phyloP scores from a whole-genome alignment of 345 rosid genomes.

The Moricandia arvensis region DNA sequence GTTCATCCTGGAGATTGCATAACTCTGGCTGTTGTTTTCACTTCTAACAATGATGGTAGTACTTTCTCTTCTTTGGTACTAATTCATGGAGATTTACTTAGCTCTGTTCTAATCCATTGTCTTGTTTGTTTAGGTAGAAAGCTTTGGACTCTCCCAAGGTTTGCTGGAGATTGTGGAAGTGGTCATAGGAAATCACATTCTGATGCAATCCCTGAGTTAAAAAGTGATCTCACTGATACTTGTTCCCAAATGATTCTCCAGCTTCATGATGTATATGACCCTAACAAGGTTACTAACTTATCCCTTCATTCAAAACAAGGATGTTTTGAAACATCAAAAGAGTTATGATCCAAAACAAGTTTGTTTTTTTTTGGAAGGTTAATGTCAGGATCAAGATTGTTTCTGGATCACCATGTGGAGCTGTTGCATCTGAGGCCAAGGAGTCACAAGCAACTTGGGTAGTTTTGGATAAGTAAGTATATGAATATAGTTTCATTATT shows the following conservation, averaged over 20 bases:
- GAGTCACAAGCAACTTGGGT: slow-evolving; percentile 82
- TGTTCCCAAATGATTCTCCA: slow-evolving; percentile 99
- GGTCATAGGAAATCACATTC: slow-evolving; percentile 62
- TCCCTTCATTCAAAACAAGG: neutral
- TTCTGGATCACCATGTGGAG: slow-evolving; percentile 85
- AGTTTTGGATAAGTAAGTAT: slow-evolving; percentile 81
- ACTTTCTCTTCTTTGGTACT: slow-evolving; percentile 5
- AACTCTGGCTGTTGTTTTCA: slow-evolving; percentile 80
- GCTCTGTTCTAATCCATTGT: neutral
- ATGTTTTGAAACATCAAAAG: no score
- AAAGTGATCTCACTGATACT: slow-evolving; percentile 74
- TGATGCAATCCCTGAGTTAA: slow-evolving; percentile 71
- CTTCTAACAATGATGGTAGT: slow-evolving; percentile 69
- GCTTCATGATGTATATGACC: slow-evolving; percentile 95
- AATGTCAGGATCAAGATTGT: slow-evolving; percentile 90
- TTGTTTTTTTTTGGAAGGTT: slow-evolving; percentile 44
- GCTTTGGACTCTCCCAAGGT: slow-evolving; percentile 89
- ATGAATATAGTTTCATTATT: neutral
- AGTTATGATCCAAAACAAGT: no score
- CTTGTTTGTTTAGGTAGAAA: slow-evolving; percentile 54
- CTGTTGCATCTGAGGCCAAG: slow-evolving; percentile 87
- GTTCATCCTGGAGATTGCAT: slow-evolving; percentile 96
- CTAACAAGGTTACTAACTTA: slow-evolving; percentile 57
- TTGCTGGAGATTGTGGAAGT: slow-evolving; percentile 92
- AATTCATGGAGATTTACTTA: neutral